phyloP scores from a whole-genome alignment of 116 monocot species.

The Cymodocea nodosa region DNA sequence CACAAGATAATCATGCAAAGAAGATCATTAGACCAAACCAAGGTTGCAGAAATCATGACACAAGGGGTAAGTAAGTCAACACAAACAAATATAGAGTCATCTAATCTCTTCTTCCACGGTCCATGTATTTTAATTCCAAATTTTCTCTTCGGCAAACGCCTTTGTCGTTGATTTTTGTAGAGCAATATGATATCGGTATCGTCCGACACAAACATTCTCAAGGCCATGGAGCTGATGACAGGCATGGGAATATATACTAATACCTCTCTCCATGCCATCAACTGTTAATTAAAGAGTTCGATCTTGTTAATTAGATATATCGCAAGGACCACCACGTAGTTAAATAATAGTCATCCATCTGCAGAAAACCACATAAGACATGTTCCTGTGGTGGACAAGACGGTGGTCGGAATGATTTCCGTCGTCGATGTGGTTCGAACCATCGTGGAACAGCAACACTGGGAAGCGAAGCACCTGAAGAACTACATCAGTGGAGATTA shows the following conservation, averaged over 20 bases:
- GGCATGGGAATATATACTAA: constrained; percentile 26
- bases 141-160: not conserved
- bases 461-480: constrained; percentile 43
- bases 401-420: constrained; percentile 36
- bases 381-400: constrained; percentile 48
- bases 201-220: constrained; percentile 41
- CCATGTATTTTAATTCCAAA: not conserved
- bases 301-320: too few relatives aligned
- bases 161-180: constrained; percentile 12
- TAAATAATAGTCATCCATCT: too few relatives aligned
- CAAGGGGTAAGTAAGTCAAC: constrained; percentile 24
- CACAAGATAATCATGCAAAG: constrained; percentile 51
- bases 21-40: constrained; percentile 37
- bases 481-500: constrained; percentile 46
- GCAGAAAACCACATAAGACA: constrained; percentile 51
- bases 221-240: constrained; percentile 70
- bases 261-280: not conserved
- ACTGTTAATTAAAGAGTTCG: too few relatives aligned
- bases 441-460: constrained; percentile 40
- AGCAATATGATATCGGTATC: constrained; percentile 43
- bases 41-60: constrained; percentile 58
- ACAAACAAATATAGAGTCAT: not conserved
- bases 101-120: not conserved
- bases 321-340: too few relatives aligned
- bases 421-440: constrained; percentile 50